phyloP scores from a whole-genome alignment of 1,284 basidiomycete genomes.

The Trametes hirsuta region DNA sequence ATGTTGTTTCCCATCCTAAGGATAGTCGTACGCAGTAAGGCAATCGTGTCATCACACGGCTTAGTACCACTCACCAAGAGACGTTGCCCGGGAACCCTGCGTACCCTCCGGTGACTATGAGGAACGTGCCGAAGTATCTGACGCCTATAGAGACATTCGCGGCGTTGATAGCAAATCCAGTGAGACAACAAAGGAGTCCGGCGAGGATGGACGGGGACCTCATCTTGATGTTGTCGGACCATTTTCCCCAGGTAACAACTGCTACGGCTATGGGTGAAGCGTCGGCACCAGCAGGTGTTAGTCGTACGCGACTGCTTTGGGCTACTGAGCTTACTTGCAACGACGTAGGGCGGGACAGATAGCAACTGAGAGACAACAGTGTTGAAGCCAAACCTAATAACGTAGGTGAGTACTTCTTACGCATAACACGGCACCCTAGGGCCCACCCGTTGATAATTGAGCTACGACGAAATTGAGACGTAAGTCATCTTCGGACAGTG shows the following conservation, averaged over 20 bases:
- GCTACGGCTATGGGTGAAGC: conserved; percentile 45
- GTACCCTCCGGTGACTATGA: conserved; percentile 61
- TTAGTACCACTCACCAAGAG: conserved; percentile 47
- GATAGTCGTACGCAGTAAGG: too few relatives aligned
- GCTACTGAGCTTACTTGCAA: conserved; percentile 48
- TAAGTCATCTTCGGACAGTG: neutral
- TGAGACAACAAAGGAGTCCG: conserved; percentile 52
- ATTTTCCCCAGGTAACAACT: conserved; percentile 53
- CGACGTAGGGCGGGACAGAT: conserved; percentile 72
- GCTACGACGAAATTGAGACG: conserved; percentile 33
- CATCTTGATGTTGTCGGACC: conserved; percentile 57
- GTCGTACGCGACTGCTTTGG: too few relatives aligned
- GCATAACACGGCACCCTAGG: neutral
- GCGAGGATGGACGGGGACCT: conserved; percentile 62
- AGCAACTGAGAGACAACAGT: conserved; percentile 63
- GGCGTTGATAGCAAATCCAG: conserved; percentile 69
- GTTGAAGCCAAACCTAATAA: conserved; percentile 55
- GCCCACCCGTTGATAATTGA: conserved; percentile 59
- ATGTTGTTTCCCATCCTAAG: conserved; percentile 62
- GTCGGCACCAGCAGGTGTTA: neutral
- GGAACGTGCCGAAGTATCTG: conserved; percentile 71
- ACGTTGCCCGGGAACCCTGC: conserved; percentile 63
- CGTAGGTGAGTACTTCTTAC: too few relatives aligned
- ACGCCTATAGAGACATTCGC: conserved; percentile 47
- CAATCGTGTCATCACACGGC: neutral